A percentile compares a stretch with the other conserved stretches of the same genome.
Conservation (phyloP, 1,284 basidiomycete genomes). For the Phellopilus nigrolimitatus region DNA sequence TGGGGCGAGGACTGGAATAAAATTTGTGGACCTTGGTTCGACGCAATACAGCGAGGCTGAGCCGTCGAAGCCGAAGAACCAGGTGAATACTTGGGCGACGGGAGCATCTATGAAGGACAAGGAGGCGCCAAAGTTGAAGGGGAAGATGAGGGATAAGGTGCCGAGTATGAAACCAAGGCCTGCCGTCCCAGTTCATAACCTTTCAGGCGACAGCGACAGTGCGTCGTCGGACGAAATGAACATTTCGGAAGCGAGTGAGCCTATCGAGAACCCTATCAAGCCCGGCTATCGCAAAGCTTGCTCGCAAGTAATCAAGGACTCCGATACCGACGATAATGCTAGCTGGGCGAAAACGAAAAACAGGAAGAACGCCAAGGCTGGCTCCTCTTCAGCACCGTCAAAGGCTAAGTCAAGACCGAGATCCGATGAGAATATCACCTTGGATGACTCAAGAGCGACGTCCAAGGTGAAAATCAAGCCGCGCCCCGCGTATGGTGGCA, state of each 20-base stretch:
- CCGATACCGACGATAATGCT: neutral
- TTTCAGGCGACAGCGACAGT: neutral
- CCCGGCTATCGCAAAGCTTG: neutral
- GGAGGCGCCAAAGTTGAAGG: neutral
- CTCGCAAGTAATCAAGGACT: neutral
- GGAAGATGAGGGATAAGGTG: neutral
- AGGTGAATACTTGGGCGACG: neutral
- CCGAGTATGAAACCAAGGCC: neutral
- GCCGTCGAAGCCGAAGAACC: neutral
- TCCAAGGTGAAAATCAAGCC: neutral
- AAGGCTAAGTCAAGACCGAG: neutral
- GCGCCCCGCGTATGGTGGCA: neutral
- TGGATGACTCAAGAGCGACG: neutral
- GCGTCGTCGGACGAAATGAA: constrained; percentile 8
- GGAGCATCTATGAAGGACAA: neutral
- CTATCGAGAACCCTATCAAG: neutral
- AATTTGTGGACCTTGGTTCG: constrained; percentile 7
- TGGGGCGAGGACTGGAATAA: neutral
- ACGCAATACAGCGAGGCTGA: neutral
- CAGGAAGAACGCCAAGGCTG: neutral
- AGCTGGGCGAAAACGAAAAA: neutral
- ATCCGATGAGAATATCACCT: constrained; percentile 3
- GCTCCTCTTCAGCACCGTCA: neutral
- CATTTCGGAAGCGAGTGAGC: constrained; percentile 3
- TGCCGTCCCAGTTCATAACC: too few species aligned